Conservation (phyloP, 1,139 yeast genomes). For the Kodamaea fungicola region DNA sequence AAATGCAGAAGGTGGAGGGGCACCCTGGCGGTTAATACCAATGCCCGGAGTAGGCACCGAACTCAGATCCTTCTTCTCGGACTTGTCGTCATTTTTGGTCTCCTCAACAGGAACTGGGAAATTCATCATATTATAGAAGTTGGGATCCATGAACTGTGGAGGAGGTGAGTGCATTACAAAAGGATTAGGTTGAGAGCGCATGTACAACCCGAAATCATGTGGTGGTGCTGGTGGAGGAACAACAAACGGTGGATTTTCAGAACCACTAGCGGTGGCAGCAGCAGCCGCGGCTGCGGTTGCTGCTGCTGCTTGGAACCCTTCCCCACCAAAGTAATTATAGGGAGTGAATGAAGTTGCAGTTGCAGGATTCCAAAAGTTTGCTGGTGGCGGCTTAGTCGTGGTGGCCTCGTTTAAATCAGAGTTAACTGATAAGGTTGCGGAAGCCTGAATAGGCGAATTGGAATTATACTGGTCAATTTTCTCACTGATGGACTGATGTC, state of each 20-base stretch:
- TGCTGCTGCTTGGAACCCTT: slow-evolving; percentile 12
- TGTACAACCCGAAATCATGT: slow-evolving; percentile 16
- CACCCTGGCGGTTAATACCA: slow-evolving; percentile 40
- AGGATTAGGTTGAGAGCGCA: slow-evolving; percentile 28
- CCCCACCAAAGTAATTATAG: slow-evolving; percentile 29
- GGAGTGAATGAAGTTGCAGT: slow-evolving; percentile 60
- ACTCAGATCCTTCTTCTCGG: slow-evolving; percentile 1
- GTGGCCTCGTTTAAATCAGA: slow-evolving; percentile 23
- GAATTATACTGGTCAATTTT: slow-evolving; percentile 58
- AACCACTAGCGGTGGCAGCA: slow-evolving; percentile 12
- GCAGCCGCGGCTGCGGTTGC: slow-evolving; percentile 2
- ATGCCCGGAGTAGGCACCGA: slow-evolving; percentile 30
- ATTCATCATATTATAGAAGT: slow-evolving; percentile 30
- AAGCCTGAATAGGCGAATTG: slow-evolving; percentile 48
- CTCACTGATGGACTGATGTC: slow-evolving; percentile 62
- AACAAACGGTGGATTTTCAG: slow-evolving; percentile 11
- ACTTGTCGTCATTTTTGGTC: not conserved
- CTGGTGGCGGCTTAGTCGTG: slow-evolving; percentile 15
- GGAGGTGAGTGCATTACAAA: slow-evolving; percentile 39
- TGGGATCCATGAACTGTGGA: slow-evolving; percentile 39
- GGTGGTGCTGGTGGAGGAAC: slow-evolving; percentile 14
- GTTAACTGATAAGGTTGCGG: slow-evolving; percentile 35
- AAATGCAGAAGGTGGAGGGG: slow-evolving; percentile 33
- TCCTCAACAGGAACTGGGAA: slow-evolving; percentile 8
- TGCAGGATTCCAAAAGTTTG: slow-evolving; percentile 65